Conservation (phyloP, 202 grass and related monocot species). For the Zizania palustris region DNA sequence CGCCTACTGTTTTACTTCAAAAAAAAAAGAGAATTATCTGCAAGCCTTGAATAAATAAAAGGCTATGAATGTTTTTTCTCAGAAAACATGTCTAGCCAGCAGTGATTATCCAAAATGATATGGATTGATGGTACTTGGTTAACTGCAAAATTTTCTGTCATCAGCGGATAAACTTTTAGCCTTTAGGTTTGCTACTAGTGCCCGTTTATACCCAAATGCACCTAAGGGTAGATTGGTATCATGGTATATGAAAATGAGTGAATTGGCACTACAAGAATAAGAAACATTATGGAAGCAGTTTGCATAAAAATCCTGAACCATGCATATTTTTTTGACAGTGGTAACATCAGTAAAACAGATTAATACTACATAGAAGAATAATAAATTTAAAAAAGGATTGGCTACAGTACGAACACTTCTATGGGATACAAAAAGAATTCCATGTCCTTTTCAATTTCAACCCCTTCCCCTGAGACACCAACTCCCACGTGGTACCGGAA, state of each 20-base stretch:
- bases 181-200: not conserved
- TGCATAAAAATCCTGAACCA: not conserved
- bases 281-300: slow-evolving; percentile 6
- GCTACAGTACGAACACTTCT: not conserved
- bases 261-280: not conserved
- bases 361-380: not conserved
- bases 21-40: too few species aligned
- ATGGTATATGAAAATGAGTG: slow-evolving; percentile 1
- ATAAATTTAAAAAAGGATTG: not conserved
- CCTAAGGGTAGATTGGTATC: slow-evolving; percentile 1
- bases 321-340: not conserved
- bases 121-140: not conserved
- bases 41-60: too few species aligned
- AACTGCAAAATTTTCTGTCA: not conserved
- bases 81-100: too few species aligned
- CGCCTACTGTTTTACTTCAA: too few species aligned
- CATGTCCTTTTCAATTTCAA: not conserved
- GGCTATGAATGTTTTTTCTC: too few species aligned
- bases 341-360: slow-evolving; percentile 6
- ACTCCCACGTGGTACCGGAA: not conserved
- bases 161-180: not conserved
- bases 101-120: not conserved
- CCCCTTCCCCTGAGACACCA: not conserved
- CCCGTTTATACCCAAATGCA: not conserved
- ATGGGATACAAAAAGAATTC: not conserved